A percentile compares a stretch with the other conserved stretches of the same genome.
phyloP scores from a whole-genome alignment of 352 stramenopile genomes.

The Chrysophaeum taylorii region DNA sequence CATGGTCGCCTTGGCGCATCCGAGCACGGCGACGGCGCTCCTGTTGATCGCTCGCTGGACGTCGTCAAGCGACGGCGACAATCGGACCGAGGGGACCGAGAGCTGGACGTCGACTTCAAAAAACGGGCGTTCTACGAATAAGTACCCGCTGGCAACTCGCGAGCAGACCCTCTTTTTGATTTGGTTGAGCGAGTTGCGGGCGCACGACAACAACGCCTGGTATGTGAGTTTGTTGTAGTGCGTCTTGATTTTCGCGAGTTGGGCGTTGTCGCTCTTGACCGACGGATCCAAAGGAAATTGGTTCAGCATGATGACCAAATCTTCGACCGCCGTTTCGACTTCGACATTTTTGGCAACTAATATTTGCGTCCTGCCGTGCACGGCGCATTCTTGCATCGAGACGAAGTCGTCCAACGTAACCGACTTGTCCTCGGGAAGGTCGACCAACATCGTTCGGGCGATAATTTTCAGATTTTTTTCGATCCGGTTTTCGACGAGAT shows the following conservation, averaged over 20 bases:
- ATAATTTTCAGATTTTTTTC: constrained; percentile 87
- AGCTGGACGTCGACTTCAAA: constrained; percentile 71
- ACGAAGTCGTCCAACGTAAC: constrained; percentile 74
- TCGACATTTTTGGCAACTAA: constrained; percentile 64
- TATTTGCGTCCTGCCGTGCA: constrained; percentile 47
- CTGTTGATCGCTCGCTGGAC: constrained; percentile 69
- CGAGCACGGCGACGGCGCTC: constrained; percentile 57
- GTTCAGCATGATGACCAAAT: constrained; percentile 53
- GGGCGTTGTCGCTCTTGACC: background rate
- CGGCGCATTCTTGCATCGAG: constrained; percentile 59
- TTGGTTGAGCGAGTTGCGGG: constrained; percentile 57
- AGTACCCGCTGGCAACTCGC: constrained; percentile 37
- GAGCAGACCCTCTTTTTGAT: constrained; percentile 58
- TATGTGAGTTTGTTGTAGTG: constrained; percentile 71
- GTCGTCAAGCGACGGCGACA: constrained; percentile 64
- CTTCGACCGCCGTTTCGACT: constrained; percentile 68
- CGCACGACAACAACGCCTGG: constrained; percentile 58
- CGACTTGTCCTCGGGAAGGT: constrained; percentile 60
- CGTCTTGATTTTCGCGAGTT: constrained; percentile 33
- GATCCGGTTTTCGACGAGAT: constrained; percentile 92
- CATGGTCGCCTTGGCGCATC: constrained; percentile 62
- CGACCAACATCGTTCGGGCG: constrained; percentile 56
- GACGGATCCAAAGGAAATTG: constrained; percentile 52
- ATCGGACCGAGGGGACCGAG: constrained; percentile 57
- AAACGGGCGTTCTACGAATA: constrained; percentile 66